These are phyloP conservation scores for Leccinum boreale DNA, from an alignment of 768 basidiomycete genomes.

Conservation along the genomic window DNA sequence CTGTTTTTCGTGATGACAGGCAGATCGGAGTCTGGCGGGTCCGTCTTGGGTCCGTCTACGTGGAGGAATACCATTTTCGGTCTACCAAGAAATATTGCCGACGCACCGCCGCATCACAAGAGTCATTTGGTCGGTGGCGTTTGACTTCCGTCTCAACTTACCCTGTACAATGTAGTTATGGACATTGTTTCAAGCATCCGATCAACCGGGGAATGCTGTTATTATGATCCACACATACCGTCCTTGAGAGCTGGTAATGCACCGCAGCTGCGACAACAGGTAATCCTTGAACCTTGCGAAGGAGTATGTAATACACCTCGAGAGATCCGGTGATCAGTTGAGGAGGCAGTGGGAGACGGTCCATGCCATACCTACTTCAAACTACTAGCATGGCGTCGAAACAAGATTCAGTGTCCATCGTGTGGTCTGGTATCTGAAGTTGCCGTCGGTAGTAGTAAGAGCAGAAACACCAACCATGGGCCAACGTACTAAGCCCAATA, in stretches of 20 bases:
- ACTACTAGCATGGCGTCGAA: constrained; percentile 94
- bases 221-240: constrained; percentile 66
- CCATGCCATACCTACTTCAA: constrained; percentile 86
- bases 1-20: constrained; percentile 77
- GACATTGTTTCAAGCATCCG: constrained; percentile 94
- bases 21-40: constrained; percentile 88
- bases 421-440: no score
- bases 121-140: constrained; percentile 90
- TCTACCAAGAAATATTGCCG: constrained; percentile 2
- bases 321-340: constrained; percentile 96
- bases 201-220: constrained; percentile 74
- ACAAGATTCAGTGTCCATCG: no score
- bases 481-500: constrained; percentile 82
- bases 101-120: neutral
- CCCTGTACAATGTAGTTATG: constrained; percentile 96
- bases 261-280: constrained; percentile 99
- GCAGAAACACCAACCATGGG: constrained; percentile 1
- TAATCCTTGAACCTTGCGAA: constrained; percentile 95
- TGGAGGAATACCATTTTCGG: neutral
- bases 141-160: constrained; percentile 96
- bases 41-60: constrained; percentile 99
- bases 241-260: constrained; percentile 94
- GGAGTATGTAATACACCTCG: constrained; percentile 91
- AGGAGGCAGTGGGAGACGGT: constrained; percentile 93
- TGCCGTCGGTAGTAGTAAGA: neutral